A percentile compares a stretch with the other conserved stretches of the same genome.
Conservation (phyloP, 805 yeast species). For the Metschnikowia similis region DNA sequence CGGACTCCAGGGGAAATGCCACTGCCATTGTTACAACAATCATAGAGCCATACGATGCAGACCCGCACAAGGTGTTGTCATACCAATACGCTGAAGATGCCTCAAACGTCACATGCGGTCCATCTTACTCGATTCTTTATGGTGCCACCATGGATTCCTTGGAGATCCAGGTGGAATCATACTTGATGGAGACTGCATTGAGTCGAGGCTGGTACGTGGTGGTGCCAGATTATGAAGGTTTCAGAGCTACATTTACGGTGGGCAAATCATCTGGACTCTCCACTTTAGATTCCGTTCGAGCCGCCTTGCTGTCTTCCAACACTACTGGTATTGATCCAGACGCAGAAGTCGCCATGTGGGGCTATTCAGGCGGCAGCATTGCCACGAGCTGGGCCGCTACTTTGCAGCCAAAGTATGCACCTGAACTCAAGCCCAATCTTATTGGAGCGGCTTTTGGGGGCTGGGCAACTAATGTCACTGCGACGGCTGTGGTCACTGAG, state of each 20-base stretch:
- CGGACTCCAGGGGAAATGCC: conserved; percentile 18
- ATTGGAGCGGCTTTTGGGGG: conserved; percentile 38
- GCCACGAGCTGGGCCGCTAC: conserved; percentile 40
- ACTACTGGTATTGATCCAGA: conserved; percentile 17
- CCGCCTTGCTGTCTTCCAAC: conserved; percentile 18
- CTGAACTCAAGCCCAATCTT: conserved; percentile 21
- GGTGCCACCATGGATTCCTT: conserved; percentile 15
- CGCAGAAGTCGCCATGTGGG: conserved; percentile 27
- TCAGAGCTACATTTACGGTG: conserved; percentile 28
- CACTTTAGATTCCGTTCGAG: conserved; percentile 30
- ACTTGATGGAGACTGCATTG: conserved; percentile 11
- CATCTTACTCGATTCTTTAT: conserved; percentile 17
- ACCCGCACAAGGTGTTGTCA: conserved; percentile 17
- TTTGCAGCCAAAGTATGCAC: conserved; percentile 34
- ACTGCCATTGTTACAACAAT: conserved; percentile 22
- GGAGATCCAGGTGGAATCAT: conserved; percentile 15
- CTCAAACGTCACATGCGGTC: conserved; percentile 18
- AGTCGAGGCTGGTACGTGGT: conserved; percentile 33
- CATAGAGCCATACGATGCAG: conserved; percentile 19
- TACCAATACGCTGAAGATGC: conserved; percentile 22
- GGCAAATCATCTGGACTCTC: conserved; percentile 31
- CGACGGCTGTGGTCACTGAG: conserved; percentile 22
- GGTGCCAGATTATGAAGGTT: conserved; percentile 35
- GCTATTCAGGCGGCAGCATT: conserved; percentile 37
- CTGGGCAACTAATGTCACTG: conserved; percentile 31